Evolutionary conservation across 176 grass and related monocot species (phyloP), one percentile per base, ranked within the genome.

Genomic region (Phoenix dactylifera): DNA sequence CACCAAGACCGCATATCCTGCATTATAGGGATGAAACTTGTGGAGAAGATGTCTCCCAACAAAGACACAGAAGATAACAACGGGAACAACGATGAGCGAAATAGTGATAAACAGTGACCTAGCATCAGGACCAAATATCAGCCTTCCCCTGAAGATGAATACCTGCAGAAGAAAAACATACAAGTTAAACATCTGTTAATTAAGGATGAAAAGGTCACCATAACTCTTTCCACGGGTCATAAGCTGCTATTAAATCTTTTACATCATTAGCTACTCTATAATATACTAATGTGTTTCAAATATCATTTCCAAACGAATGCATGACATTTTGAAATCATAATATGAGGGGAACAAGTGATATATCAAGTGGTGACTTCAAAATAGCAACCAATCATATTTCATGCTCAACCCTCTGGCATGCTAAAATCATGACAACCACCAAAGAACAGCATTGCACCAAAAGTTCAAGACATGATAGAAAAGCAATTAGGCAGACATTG

Each of bases 111-210:
- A 64, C 58, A 89, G 69, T 64, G 84, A 86, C 77, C 77, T 92
- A 64, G 93, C 87, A 83, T 92, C 93, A 69, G 87, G 93, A 76
- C 93, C 87, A 78, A 88, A 98, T 67, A 98, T 98, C 75, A 92
- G 71, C 68, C 93, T 98, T 56, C 93, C 93, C 65, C 76, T 66
- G 35, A 86, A 92, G 29, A 88, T 65, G 66, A 98, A 92, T 73
- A 67, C 89, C 93, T 98, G 93, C 78, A 76, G 12, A 80, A 75
- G 62, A 49, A 17, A 75, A 56, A 50, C 17, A 82, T 18, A 24
- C 24, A 56, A 22, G 49, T 66, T 30, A 68, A 5, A 35, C 26
- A 29, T 16, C n/a, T 54, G 4, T 19, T 10, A 55, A 5, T 22
- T 56, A 57, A 10, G 25, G 24, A 25, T 39, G 23, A 14, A 22